phyloP scores from a whole-genome alignment of 805 yeast genomes.

The Sugiyamaella mastotermitis region DNA sequence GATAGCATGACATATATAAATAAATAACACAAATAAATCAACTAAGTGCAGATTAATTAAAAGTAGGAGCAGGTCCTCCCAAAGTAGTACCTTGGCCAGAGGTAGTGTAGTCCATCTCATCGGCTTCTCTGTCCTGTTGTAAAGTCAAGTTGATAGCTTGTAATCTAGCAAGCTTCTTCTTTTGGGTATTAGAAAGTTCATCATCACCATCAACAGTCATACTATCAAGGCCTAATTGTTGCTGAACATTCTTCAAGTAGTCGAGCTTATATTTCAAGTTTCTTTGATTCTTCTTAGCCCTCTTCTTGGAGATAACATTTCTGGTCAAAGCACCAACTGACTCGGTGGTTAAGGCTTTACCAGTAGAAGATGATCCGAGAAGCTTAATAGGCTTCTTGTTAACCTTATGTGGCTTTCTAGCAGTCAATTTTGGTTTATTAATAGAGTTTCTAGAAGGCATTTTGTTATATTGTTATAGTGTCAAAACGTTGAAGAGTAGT shows the following conservation, averaged over 20 bases:
- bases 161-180: constrained; percentile 33
- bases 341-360: constrained; percentile 9
- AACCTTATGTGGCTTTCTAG: constrained; percentile 23
- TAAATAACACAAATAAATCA: no score
- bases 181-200: constrained; percentile 19
- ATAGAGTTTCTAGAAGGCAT: constrained; percentile 83
- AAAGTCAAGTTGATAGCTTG: constrained; percentile 36
- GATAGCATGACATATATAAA: no score
- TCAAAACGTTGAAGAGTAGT: background rate
- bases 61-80: constrained; percentile 63
- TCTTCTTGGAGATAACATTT: constrained; percentile 58
- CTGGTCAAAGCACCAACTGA: constrained; percentile 39
- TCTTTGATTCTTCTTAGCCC: constrained; percentile 72
- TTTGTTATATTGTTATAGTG: no score
- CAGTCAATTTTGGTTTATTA: constrained; percentile 63
- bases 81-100: constrained; percentile 72
- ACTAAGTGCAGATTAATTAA: no score
- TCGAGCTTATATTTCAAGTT: constrained; percentile 64
- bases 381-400: constrained; percentile 16
- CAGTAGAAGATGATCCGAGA: constrained; percentile 5
- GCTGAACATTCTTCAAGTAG: constrained; percentile 35
- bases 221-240: constrained; percentile 24
- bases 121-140: constrained; percentile 51
- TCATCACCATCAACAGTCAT: constrained; percentile 39
- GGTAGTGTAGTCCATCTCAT: constrained; percentile 37